Evolutionary conservation across 805 yeast species (phyloP).

Genomic region (Monosporozyma unispora): DNA sequence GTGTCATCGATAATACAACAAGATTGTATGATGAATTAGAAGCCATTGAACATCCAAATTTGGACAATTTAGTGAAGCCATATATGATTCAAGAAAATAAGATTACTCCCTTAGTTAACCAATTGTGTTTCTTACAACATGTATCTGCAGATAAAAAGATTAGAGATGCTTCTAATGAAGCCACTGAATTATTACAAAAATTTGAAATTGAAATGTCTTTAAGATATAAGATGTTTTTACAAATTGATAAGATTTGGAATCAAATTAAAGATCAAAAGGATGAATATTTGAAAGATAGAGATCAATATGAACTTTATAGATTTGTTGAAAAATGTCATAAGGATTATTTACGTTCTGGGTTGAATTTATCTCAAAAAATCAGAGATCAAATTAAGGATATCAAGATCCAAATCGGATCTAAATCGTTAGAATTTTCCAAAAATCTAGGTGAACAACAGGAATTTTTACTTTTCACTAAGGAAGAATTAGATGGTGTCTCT

Average conservation of each 20-base stretch:
- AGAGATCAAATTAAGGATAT: slow-evolving; percentile 50
- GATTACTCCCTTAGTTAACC: slow-evolving; percentile 38
- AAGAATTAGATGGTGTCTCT: slow-evolving; percentile 70
- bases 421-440: slow-evolving; percentile 49
- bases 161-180: slow-evolving; percentile 61
- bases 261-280: slow-evolving; percentile 25
- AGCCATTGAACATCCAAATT: slow-evolving; percentile 38
- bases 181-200: slow-evolving; percentile 49
- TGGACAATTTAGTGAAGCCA: slow-evolving; percentile 49
- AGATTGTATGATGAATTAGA: slow-evolving; percentile 48
- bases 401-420: slow-evolving; percentile 48
- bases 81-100: slow-evolving; percentile 44
- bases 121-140: slow-evolving; percentile 60
- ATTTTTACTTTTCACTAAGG: slow-evolving; percentile 46
- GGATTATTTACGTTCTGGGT: slow-evolving; percentile 59
- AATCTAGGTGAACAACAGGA: slow-evolving; percentile 68
- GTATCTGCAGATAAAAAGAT: slow-evolving; percentile 57
- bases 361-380: slow-evolving; percentile 46
- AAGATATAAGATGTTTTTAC: slow-evolving; percentile 57
- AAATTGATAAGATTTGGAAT: slow-evolving; percentile 45
- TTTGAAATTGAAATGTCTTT: slow-evolving; percentile 53
- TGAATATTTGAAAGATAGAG: slow-evolving; percentile 4
- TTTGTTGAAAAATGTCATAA: slow-evolving; percentile 48
- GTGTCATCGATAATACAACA: slow-evolving; percentile 36
- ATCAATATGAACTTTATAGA: slow-evolving; percentile 46